Conservation (phyloP, 2,329 filamentous ascomycete species). For the Nemania bipapillata region DNA sequence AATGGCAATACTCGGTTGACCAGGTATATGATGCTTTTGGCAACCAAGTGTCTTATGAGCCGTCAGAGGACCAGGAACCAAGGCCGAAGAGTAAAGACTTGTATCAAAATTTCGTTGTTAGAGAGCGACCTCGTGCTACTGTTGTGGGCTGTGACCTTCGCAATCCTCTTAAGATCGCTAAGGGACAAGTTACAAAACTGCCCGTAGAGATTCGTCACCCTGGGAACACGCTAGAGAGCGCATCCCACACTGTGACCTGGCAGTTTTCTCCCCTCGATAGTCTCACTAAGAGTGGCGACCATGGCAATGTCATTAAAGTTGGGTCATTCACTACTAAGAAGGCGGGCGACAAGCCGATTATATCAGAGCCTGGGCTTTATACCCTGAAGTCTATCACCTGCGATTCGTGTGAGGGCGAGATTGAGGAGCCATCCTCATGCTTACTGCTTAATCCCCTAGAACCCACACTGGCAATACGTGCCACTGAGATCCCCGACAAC, state of each 20-base stretch:
- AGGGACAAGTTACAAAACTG: constrained; percentile 73
- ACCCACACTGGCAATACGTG: constrained; percentile 77
- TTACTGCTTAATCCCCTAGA: constrained; percentile 90
- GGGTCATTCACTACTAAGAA: constrained; percentile 71
- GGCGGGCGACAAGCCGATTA: constrained; percentile 70
- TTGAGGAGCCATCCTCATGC: constrained; percentile 94
- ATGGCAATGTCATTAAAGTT: constrained; percentile 67
- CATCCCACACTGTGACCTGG: constrained; percentile 79
- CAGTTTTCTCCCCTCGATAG: constrained; percentile 80
- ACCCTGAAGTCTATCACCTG: constrained; percentile 82
- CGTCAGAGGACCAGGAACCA: constrained; percentile 74
- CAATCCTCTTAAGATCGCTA: constrained; percentile 83
- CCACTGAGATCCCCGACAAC: constrained; percentile 89
- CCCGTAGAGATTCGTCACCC: constrained; percentile 76
- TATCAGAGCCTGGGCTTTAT: constrained; percentile 85
- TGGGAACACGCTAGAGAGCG: constrained; percentile 68
- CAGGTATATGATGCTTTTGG: constrained; percentile 92
- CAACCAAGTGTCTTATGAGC: constrained; percentile 81
- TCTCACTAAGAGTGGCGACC: constrained; percentile 75
- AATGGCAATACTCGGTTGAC: constrained; percentile 90
- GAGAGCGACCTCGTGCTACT: constrained; percentile 81
- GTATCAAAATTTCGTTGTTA: constrained; percentile 82
- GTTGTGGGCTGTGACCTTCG: constrained; percentile 81
- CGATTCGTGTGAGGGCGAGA: constrained; percentile 84
- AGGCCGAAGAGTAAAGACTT: constrained; percentile 71